phyloP scores from a whole-genome alignment of 2,329 filamentous ascomycete genomes.

The Sporothrix pseudoabietina region DNA sequence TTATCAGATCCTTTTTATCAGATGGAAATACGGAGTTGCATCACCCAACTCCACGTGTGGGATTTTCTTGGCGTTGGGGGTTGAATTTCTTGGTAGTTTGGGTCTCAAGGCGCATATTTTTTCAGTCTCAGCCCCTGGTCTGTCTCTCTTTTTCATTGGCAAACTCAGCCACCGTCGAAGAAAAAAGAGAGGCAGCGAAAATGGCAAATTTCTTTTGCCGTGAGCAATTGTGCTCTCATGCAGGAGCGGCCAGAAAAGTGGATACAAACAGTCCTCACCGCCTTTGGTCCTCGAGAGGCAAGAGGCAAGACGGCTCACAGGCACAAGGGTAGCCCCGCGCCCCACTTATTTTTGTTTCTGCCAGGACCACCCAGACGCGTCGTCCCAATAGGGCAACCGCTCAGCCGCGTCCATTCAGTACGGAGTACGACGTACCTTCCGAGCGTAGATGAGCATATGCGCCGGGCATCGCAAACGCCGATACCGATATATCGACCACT shows the following conservation, averaged over 20 bases:
- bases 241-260: background rate
- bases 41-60: constrained; percentile 5
- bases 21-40: constrained; percentile 8
- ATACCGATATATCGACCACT: background rate
- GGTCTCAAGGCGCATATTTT: background rate
- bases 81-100: background rate
- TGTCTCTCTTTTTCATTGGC: background rate
- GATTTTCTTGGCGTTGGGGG: constrained; percentile 10
- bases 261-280: background rate
- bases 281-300: background rate
- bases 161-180: no score
- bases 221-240: background rate
- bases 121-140: background rate
- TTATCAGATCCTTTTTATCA: constrained; percentile 32
- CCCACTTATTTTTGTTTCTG: constrained; percentile 21
- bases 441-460: background rate
- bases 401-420: constrained; percentile 6
- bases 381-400: background rate
- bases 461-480: background rate
- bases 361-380: constrained; percentile 14
- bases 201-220: background rate
- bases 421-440: constrained; percentile 5
- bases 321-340: constrained; percentile 1
- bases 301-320: background rate
- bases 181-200: background rate